A percentile compares a stretch with the other conserved stretches of the same genome.
phyloP scores from a whole-genome alignment of 768 basidiomycete genomes.

The Leccinum disarticulatum region DNA sequence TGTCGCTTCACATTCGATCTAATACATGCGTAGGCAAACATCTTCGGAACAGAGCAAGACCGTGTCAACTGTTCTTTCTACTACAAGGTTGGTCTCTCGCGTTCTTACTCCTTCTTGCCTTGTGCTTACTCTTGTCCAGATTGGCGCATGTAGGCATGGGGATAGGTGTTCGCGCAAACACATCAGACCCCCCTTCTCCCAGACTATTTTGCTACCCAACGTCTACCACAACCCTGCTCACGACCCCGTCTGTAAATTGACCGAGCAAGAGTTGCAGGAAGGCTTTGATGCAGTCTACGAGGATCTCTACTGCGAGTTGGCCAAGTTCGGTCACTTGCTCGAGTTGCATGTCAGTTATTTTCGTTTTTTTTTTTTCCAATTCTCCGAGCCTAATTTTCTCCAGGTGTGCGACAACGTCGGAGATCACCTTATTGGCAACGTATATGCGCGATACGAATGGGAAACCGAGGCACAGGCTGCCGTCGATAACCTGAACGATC shows the following conservation, averaged over 20 bases:
- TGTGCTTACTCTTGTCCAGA: slow-evolving; percentile 45
- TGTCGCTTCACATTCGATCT: neutral
- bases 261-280: slow-evolving; percentile 85
- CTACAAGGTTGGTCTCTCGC: slow-evolving; percentile 68
- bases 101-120: neutral
- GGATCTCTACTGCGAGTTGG: slow-evolving; percentile 90
- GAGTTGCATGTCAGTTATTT: slow-evolving; percentile 80
- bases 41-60: slow-evolving; percentile 93
- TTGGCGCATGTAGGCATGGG: slow-evolving; percentile 97
- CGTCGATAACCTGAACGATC: slow-evolving; percentile 89
- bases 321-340: slow-evolving; percentile 92
- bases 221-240: slow-evolving; percentile 98
- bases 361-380: neutral
- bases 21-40: slow-evolving; percentile 66
- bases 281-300: slow-evolving; percentile 94
- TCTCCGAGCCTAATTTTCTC: neutral
- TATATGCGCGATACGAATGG: slow-evolving; percentile 98
- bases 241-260: slow-evolving; percentile 85
- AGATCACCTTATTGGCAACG: slow-evolving; percentile 97
- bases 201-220: slow-evolving; percentile 94
- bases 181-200: slow-evolving; percentile 96
- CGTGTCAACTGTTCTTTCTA: slow-evolving; percentile 99
- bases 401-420: slow-evolving; percentile 98
- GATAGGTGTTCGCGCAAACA: slow-evolving; percentile 98
- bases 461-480: slow-evolving; percentile 95